phyloP scores from a whole-genome alignment of 2,329 filamentous ascomycete species.

The Colletotrichum trifolii region DNA sequence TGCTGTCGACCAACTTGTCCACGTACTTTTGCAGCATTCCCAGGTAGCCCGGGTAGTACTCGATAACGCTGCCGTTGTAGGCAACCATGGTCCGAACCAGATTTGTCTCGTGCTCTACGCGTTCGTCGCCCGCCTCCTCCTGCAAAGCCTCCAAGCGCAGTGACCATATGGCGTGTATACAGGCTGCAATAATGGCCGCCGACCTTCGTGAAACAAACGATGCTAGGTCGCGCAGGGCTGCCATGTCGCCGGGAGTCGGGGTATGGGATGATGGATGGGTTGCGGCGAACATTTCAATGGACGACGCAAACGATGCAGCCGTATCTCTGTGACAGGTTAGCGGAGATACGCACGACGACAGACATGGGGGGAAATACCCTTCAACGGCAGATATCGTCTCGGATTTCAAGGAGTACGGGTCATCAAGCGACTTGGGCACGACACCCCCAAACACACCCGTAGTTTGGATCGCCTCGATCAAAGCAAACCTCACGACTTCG shows the following conservation, averaged over 20 bases:
- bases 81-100: slow-evolving; percentile 70
- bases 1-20: slow-evolving; percentile 62
- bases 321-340: slow-evolving; percentile 53
- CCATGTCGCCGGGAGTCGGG: slow-evolving; percentile 59
- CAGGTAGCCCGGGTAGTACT: slow-evolving; percentile 79
- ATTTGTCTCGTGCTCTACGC: slow-evolving; percentile 63
- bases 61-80: slow-evolving; percentile 83
- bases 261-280: slow-evolving; percentile 59
- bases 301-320: slow-evolving; percentile 53
- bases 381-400: slow-evolving; percentile 69
- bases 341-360: not conserved
- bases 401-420: slow-evolving; percentile 69
- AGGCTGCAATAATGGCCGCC: slow-evolving; percentile 68
- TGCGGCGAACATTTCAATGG: slow-evolving; percentile 59
- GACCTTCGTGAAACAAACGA: slow-evolving; percentile 67
- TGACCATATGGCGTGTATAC: slow-evolving; percentile 69
- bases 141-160: slow-evolving; percentile 61
- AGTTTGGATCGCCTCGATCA: slow-evolving; percentile 68
- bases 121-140: slow-evolving; percentile 39
- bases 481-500: slow-evolving; percentile 68
- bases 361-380: slow-evolving; percentile 53
- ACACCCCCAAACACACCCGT: slow-evolving; percentile 67
- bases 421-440: slow-evolving; percentile 63
- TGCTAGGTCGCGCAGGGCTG: slow-evolving; percentile 63
- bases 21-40: slow-evolving; percentile 71